Conservation (phyloP, 805 yeast species). For the Yarrowia sp. region DNA sequence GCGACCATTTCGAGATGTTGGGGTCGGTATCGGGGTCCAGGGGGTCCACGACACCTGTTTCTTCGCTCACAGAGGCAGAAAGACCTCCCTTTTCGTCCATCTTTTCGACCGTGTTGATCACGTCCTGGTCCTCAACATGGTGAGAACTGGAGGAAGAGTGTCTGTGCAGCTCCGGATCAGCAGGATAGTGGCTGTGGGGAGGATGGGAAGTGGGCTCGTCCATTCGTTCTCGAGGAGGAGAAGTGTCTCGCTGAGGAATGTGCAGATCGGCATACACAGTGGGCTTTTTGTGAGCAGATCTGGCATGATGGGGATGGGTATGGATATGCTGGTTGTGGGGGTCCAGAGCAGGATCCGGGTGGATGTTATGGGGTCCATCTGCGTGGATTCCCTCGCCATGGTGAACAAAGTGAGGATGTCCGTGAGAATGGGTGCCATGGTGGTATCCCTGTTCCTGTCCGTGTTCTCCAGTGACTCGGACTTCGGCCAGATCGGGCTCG, state of each 20-base stretch:
- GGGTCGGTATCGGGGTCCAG: conserved; percentile 11
- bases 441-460: conserved; percentile 1
- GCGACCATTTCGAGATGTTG: not conserved
- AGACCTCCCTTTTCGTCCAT: conserved; percentile 10
- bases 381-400: conserved; percentile 12
- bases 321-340: conserved; percentile 38
- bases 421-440: not conserved
- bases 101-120: not conserved
- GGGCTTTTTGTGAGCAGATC: conserved; percentile 32
- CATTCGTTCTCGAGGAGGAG: conserved; percentile 23
- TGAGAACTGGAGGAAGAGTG: not conserved
- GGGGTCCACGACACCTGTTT: conserved; percentile 3
- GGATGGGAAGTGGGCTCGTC: conserved; percentile 26
- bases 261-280: conserved; percentile 29
- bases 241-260: conserved; percentile 29
- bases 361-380: conserved; percentile 15
- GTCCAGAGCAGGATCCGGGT: conserved; percentile 37
- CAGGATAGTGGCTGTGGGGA: conserved; percentile 11
- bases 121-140: not conserved
- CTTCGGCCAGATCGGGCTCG: no score
- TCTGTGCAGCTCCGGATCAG: not conserved
- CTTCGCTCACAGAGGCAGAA: conserved; percentile 2
- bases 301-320: conserved; percentile 34
- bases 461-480: not conserved
- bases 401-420: not conserved